These are phyloP conservation scores for Aphanomyces stellatus DNA, from an alignment of 352 stramenopile genomes.

Conservation along the genomic window DNA sequence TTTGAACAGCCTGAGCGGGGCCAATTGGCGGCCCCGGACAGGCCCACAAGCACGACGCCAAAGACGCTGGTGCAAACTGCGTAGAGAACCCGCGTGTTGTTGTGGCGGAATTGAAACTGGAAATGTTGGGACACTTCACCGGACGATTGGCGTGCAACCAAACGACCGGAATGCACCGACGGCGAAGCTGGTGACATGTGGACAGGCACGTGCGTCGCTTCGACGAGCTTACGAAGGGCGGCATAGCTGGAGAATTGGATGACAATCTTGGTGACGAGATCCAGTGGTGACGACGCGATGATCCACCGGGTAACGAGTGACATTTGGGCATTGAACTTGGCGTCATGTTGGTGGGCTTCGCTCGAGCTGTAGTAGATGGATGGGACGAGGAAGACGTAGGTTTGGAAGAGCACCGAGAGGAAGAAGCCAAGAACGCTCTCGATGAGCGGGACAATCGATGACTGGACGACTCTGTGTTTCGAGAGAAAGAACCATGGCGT, in stretches of 20 bases:
- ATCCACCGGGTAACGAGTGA: too few relatives aligned
- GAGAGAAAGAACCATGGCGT: constrained; percentile 5
- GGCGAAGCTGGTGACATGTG: too few relatives aligned
- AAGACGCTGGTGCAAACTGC: too few relatives aligned
- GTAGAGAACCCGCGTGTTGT: too few relatives aligned
- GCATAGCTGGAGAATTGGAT: neutral
- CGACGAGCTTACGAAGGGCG: neutral
- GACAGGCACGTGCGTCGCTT: too few relatives aligned
- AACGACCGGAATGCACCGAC: too few relatives aligned
- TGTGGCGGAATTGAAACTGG: too few relatives aligned
- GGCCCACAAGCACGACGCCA: too few relatives aligned
- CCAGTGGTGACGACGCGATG: neutral
- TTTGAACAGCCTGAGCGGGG: too few relatives aligned
- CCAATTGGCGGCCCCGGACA: too few relatives aligned
- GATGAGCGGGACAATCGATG: neutral
- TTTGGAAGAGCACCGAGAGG: constrained; percentile 1
- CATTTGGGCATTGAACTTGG: too few relatives aligned
- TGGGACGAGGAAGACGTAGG: neutral
- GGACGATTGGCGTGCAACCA: neutral
- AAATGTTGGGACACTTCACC: neutral
- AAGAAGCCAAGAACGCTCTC: constrained; percentile 1
- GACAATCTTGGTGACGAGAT: constrained; percentile 7
- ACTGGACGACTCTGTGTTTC: too few relatives aligned
- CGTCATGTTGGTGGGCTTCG: neutral
- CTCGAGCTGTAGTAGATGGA: neutral